Percentiles rank a stretch among this genome's conserved stretches.
These are phyloP conservation scores for Elsinoe arachidis DNA, from an alignment of 2,329 filamentous ascomycete genomes.

Conservation along the genomic window DNA sequence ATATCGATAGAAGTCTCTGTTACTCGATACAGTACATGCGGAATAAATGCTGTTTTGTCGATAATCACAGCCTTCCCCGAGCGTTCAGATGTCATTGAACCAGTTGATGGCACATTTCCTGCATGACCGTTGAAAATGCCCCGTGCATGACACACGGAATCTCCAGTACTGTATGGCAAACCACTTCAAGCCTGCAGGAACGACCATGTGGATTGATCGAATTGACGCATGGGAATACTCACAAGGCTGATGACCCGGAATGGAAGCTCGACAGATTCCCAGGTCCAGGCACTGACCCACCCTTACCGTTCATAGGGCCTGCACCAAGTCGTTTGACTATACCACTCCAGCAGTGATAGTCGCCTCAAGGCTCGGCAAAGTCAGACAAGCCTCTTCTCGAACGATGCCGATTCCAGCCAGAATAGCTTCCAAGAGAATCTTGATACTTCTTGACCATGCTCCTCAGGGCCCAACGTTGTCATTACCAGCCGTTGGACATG, in stretches of 20 bases:
- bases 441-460: background rate
- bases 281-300: background rate
- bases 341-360: background rate
- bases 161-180: background rate
- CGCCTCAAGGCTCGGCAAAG: background rate
- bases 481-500: slow-evolving; percentile 1
- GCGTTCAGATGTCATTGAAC: background rate
- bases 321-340: background rate
- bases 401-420: background rate
- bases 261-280: background rate
- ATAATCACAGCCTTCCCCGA: background rate
- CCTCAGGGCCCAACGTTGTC: background rate
- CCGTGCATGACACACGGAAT: background rate
- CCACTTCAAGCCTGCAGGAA: background rate
- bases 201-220: no score
- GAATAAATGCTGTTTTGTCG: background rate
- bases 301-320: background rate
- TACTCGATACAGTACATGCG: background rate
- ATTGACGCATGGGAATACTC: no score
- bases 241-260: no score
- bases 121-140: background rate
- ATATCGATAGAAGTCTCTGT: background rate
- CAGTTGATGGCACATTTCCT: background rate
- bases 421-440: background rate
- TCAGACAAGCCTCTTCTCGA: slow-evolving; percentile 8